These are phyloP conservation scores for Aspergillus hortae DNA, from an alignment of 2,329 filamentous ascomycete species.

Conservation along the genomic window DNA sequence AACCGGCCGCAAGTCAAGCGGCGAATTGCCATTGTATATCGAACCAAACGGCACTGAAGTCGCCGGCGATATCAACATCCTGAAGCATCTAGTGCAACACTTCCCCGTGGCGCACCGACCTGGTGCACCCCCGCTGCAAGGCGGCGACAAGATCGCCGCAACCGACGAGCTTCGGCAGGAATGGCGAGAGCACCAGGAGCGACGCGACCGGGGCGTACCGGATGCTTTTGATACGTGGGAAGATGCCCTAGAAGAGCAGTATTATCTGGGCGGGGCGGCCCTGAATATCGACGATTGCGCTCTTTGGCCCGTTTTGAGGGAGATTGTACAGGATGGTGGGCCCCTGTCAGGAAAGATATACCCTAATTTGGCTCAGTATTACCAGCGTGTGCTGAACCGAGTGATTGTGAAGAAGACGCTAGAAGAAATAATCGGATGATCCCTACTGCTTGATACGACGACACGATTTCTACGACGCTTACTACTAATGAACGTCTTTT, in stretches of 20 bases:
- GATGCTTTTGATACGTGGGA: constrained; percentile 32
- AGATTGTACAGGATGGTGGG: constrained; percentile 29
- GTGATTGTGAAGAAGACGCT: constrained; percentile 33
- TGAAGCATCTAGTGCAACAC: constrained; percentile 27
- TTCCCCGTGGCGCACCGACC: constrained; percentile 19
- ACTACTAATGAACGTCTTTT: neutral
- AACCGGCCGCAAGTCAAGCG: neutral
- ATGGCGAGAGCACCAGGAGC: constrained; percentile 26
- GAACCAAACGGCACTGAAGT: constrained; percentile 25
- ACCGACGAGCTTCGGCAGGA: constrained; percentile 27
- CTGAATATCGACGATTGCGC: constrained; percentile 43
- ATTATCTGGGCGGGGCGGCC: constrained; percentile 33
- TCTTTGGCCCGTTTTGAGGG: constrained; percentile 41
- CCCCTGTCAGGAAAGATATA: constrained; percentile 23
- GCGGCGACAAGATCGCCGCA: constrained; percentile 23
- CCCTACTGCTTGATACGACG: neutral
- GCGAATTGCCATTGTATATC: constrained; percentile 24
- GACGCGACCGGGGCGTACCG: constrained; percentile 6
- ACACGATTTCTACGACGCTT: neutral
- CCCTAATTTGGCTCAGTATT: constrained; percentile 34
- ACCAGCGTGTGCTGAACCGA: constrained; percentile 36
- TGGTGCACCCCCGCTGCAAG: constrained; percentile 25
- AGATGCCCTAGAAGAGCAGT: constrained; percentile 22
- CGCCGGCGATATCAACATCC: constrained; percentile 30
- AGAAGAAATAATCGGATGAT: constrained; percentile 15